Percentiles rank a stretch among this genome's conserved stretches.
These are phyloP conservation scores for Bryoglossum gracile DNA, from an alignment of 495 filamentous ascomycete species.

Conservation along the genomic window DNA sequence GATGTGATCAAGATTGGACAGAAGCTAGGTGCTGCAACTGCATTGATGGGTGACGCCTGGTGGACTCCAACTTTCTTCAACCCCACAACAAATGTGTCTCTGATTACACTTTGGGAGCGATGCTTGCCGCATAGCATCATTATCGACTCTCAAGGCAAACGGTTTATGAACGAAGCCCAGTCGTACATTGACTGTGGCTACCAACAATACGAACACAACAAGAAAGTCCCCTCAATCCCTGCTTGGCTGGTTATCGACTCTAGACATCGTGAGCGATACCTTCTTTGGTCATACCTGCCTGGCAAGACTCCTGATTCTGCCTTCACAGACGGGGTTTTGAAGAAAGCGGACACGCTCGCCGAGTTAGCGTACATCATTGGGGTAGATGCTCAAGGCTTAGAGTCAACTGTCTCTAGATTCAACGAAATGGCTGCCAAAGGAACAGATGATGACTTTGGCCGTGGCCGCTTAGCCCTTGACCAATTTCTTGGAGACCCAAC, in stretches of 20 bases:
- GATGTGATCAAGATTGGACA: constrained; percentile 1
- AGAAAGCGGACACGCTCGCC: constrained; percentile 31
- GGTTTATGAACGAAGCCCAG: constrained; percentile 26
- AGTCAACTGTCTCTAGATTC: constrained; percentile 19
- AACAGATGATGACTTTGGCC: constrained; percentile 23
- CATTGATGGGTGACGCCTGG: constrained; percentile 7
- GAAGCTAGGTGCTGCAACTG: neutral
- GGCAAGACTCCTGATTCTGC: neutral
- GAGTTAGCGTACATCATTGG: constrained; percentile 36
- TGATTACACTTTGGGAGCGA: constrained; percentile 15
- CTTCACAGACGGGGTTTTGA: constrained; percentile 14
- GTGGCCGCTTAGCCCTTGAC: constrained; percentile 22
- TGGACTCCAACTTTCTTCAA: constrained; percentile 5
- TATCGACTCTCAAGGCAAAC: constrained; percentile 20
- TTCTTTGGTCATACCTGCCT: constrained; percentile 5
- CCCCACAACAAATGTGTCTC: neutral
- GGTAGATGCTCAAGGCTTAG: constrained; percentile 4
- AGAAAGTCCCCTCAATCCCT: constrained; percentile 10
- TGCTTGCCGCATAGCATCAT: constrained; percentile 24
- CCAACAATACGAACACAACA: constrained; percentile 8
- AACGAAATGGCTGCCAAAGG: constrained; percentile 22
- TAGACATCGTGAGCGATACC: constrained; percentile 21
- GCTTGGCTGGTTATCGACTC: constrained; percentile 23
- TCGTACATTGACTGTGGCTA: constrained; percentile 16
- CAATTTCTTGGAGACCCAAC: constrained; percentile 23